Conservation (phyloP, 2,329 filamentous ascomycete species). For the Aspergillus sojae region DNA sequence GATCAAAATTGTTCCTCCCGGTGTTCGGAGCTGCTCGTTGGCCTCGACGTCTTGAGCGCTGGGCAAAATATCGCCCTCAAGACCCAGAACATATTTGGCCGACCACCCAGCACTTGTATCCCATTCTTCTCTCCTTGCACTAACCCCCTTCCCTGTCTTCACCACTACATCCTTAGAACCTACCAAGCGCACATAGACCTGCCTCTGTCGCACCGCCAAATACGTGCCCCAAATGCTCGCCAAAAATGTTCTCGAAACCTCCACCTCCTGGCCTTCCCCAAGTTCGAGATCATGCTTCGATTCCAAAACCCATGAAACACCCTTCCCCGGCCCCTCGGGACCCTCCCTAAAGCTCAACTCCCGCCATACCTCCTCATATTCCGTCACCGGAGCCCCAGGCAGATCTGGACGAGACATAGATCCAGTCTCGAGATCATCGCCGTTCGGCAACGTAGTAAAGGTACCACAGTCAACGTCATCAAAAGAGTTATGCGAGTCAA, state of each 20-base stretch:
- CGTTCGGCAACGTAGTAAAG: slow-evolving; percentile 43
- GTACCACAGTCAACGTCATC: slow-evolving; percentile 39
- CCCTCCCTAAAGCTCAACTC: slow-evolving; percentile 44
- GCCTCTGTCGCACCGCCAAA: slow-evolving; percentile 31
- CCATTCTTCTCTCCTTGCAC: slow-evolving; percentile 30
- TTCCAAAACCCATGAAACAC: slow-evolving; percentile 36
- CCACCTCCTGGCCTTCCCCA: slow-evolving; percentile 18
- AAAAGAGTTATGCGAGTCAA: slow-evolving; percentile 42
- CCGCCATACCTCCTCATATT: slow-evolving; percentile 70
- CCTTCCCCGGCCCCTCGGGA: slow-evolving; percentile 27
- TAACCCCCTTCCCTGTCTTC: slow-evolving; percentile 29
- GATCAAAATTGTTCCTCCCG: slow-evolving; percentile 23
- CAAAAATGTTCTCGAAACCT: slow-evolving; percentile 32
- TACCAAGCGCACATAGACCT: slow-evolving; percentile 17
- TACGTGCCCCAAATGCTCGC: slow-evolving; percentile 35
- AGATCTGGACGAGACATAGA: slow-evolving; percentile 42
- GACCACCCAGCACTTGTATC: slow-evolving; percentile 13
- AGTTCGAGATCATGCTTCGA: slow-evolving; percentile 18
- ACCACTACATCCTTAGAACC: slow-evolving; percentile 17
- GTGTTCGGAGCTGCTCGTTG: slow-evolving; percentile 16
- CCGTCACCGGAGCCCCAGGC: slow-evolving; percentile 32
- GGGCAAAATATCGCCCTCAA: slow-evolving; percentile 18
- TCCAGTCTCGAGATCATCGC: slow-evolving; percentile 44
- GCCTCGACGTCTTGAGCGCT: slow-evolving; percentile 23
- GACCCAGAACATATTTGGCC: slow-evolving; percentile 5